A percentile compares a stretch with the other conserved stretches of the same genome.
These are phyloP conservation scores for Ogataea henricii DNA, from an alignment of 805 yeast genomes.

Conservation along the genomic window DNA sequence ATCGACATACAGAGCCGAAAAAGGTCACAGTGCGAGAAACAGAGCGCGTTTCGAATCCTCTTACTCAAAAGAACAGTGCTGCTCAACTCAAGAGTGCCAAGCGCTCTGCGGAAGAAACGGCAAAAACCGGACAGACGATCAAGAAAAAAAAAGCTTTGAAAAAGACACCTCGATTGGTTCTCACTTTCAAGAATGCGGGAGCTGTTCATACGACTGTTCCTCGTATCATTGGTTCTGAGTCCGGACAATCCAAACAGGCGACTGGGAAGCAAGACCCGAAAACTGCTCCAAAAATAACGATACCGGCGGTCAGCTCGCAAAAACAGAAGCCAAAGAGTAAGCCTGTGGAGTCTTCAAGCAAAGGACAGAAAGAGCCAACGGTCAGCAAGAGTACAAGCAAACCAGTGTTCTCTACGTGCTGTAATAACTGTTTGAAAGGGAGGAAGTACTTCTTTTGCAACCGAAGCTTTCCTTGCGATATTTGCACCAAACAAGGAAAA, in stretches of 20 bases:
- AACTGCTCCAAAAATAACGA: background rate
- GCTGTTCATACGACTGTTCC: too few species aligned
- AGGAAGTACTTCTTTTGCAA: conserved; percentile 14
- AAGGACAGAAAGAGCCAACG: background rate
- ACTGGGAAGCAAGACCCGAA: background rate
- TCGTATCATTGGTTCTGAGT: too few species aligned
- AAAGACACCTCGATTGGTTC: background rate
- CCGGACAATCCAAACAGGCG: background rate
- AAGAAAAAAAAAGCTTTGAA: background rate
- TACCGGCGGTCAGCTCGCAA: background rate
- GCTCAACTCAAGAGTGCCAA: background rate
- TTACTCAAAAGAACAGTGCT: too few species aligned
- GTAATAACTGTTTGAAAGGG: conserved; percentile 10
- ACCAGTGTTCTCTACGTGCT: conserved; percentile 10
- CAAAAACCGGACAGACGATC: background rate
- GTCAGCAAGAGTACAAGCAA: too few species aligned
- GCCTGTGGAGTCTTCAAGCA: background rate
- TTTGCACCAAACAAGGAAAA: conserved; percentile 7
- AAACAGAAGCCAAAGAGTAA: background rate
- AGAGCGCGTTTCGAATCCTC: too few species aligned
- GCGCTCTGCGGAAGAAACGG: background rate
- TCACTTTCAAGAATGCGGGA: background rate
- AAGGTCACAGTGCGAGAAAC: too few species aligned
- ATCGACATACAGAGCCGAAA: background rate
- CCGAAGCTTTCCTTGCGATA: conserved; percentile 12